phyloP scores from a whole-genome alignment of 192 early-diverging fungal species.

The Cetraspora pellucida region DNA sequence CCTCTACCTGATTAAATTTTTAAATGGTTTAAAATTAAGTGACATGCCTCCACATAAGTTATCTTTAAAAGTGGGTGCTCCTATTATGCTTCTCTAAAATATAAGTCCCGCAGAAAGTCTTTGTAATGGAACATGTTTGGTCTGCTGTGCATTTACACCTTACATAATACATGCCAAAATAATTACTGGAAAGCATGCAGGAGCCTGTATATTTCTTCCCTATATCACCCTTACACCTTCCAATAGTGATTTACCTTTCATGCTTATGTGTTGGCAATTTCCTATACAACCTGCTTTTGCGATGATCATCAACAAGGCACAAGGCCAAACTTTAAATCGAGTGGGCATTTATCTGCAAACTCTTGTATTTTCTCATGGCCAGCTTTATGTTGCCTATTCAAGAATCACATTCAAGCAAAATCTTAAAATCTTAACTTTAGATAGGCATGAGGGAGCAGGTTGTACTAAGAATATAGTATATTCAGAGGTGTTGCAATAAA shows the following conservation, averaged over 20 bases:
- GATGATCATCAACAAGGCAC: slow-evolving; percentile 38
- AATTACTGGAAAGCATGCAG: neutral
- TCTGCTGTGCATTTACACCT: neutral
- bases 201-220: neutral
- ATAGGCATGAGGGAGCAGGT: too few relatives aligned
- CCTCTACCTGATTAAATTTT: neutral
- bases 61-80: slow-evolving; percentile 17
- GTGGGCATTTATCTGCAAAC: slow-evolving; percentile 31
- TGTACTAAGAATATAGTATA: too few relatives aligned
- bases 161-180: slow-evolving; percentile 13
- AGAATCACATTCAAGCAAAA: neutral
- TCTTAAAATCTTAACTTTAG: too few relatives aligned
- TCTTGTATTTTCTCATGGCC: slow-evolving; percentile 35
- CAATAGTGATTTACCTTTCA: neutral
- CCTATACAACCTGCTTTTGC: slow-evolving; percentile 35
- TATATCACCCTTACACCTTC: neutral
- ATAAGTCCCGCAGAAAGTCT: slow-evolving; percentile 12
- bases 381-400: slow-evolving; percentile 36
- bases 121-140: slow-evolving; percentile 28
- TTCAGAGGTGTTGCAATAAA: too few relatives aligned
- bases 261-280: slow-evolving; percentile 24
- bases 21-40: slow-evolving; percentile 4
- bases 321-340: slow-evolving; percentile 29
- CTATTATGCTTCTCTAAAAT: slow-evolving; percentile 27
- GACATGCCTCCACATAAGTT: slow-evolving; percentile 12